Base-by-base conservation (phyloP, 345 rosid genomes). In the Aquilaria sinensis region DNA sequence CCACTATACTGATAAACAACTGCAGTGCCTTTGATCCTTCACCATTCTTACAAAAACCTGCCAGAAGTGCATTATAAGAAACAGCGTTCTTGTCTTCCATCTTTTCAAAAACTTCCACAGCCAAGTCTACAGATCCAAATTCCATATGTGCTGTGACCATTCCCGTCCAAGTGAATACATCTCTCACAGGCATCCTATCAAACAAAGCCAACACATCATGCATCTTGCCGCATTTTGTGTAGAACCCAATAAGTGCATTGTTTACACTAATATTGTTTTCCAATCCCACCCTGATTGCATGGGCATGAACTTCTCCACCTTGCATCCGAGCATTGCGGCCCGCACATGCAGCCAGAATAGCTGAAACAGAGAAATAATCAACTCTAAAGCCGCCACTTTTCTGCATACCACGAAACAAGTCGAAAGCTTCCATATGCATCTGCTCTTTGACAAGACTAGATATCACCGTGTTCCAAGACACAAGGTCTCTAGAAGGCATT, bases 391-490 rank as follows among this genome's bases (percentile, higher is more conserved):
- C 83, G 75, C 66, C 62, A 16, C 16, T 62, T 67, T 47, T 31
- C 7, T 57, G 61, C 82, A 84, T 80, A 59, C 67, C 74, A 32
- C 49, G 69, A 71, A 85, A 83, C 61, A 81, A 63, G 31, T 67
- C 78, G 15, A 87, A 72, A 1, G 87, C 93, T 68, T 64, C 69
- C 56, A 68, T 78, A 66, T 61, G 65, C 75, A 57, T 63, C 0
- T 55, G 66, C 47, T 73, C 76, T 47, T 75, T 84, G 68, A 85
- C 85, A 50, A 84, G 47, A 72, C 96, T 59, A 2, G 93, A 87
- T 47, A 89, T 73, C 64, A 83, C 63, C 23, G 92, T 88, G 66
- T 92, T 89, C 93, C 90, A 85, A 0, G 98, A 83, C 0, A 81
- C 74, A 31, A 78, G 64, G 66, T 89, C 93, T 71, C 88, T 83